Conservation (phyloP, 1,284 basidiomycete species). For the Tilletia walkeri region DNA sequence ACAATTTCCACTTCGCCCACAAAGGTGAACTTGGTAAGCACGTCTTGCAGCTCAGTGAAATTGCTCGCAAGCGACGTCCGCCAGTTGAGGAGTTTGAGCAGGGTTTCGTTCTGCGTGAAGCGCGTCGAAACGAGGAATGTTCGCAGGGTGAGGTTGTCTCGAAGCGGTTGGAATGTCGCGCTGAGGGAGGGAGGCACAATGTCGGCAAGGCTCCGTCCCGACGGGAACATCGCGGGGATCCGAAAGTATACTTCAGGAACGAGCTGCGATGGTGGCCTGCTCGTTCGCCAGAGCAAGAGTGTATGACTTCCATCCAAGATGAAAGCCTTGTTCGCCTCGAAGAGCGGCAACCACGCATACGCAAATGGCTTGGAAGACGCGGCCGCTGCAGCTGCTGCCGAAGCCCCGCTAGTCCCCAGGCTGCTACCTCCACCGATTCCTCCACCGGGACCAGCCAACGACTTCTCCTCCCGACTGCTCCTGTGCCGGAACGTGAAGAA, state of each 20-base stretch:
- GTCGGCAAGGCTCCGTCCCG: slow-evolving; percentile 60
- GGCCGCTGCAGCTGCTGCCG: not conserved
- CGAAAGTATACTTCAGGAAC: slow-evolving; percentile 64
- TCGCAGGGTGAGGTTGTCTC: slow-evolving; percentile 77
- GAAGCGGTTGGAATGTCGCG: slow-evolving; percentile 44
- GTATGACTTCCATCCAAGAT: slow-evolving; percentile 87
- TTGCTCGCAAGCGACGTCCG: slow-evolving; percentile 64
- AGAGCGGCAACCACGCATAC: slow-evolving; percentile 86
- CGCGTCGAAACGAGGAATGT: slow-evolving; percentile 88
- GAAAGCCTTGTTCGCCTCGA: slow-evolving; percentile 74
- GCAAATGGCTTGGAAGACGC: slow-evolving; percentile 68
- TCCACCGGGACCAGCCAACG: not conserved
- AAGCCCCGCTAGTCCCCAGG: not conserved
- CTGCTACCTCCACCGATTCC: not conserved
- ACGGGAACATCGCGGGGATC: slow-evolving; percentile 67
- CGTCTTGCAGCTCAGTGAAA: slow-evolving; percentile 66
- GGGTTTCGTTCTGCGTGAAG: slow-evolving; percentile 84
- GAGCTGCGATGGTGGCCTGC: slow-evolving; percentile 55
- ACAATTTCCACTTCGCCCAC: slow-evolving; percentile 73
- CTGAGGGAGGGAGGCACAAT: slow-evolving; percentile 40
- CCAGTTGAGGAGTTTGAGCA: slow-evolving; percentile 83
- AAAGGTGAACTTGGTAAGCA: slow-evolving; percentile 83
- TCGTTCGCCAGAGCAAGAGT: slow-evolving; percentile 58
- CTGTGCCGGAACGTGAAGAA: slow-evolving; percentile 92
- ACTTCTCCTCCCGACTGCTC: slow-evolving; percentile 58